phyloP scores from a whole-genome alignment of 2,329 filamentous ascomycete species.

The Colletotrichum abscissum region DNA sequence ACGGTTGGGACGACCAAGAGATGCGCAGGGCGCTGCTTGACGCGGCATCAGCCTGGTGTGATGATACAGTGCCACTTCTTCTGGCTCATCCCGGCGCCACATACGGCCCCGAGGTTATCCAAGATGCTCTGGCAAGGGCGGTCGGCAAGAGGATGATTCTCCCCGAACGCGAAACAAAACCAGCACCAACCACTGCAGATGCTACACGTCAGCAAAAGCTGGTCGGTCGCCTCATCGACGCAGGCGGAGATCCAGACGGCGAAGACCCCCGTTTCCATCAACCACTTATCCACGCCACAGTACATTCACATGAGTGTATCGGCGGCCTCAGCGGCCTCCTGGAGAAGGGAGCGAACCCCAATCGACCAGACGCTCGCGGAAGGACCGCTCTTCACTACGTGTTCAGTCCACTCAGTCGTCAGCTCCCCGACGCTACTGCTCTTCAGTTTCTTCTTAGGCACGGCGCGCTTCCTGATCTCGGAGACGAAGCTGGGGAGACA shows the following conservation, averaged over 20 bases:
- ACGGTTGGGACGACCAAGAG: constrained; percentile 33
- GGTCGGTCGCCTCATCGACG: not conserved
- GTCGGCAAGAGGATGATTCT: constrained; percentile 1
- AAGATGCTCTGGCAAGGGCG: not conserved
- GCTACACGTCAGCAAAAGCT: not conserved
- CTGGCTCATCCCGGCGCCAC: not conserved
- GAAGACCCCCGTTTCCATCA: not conserved
- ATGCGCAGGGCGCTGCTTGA: constrained; percentile 24
- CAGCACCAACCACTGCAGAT: constrained; percentile 33
- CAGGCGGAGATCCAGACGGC: not conserved
- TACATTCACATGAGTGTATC: constrained; percentile 38
- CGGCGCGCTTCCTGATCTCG: constrained; percentile 34
- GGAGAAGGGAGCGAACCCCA: constrained; percentile 41
- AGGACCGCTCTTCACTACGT: constrained; percentile 40
- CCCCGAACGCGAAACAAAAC: constrained; percentile 14
- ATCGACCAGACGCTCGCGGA: constrained; percentile 25
- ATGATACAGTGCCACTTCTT: constrained; percentile 27
- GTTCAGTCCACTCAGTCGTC: constrained; percentile 24
- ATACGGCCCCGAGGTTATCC: not conserved
- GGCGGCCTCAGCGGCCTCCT: constrained; percentile 40
- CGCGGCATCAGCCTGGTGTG: constrained; percentile 34
- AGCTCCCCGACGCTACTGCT: constrained; percentile 36
- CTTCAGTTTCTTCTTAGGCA: constrained; percentile 28
- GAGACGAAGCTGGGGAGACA: constrained; percentile 39
- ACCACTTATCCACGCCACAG: constrained; percentile 15